phyloP scores from a whole-genome alignment of 495 filamentous ascomycete genomes.

The Penicillium canariense region DNA sequence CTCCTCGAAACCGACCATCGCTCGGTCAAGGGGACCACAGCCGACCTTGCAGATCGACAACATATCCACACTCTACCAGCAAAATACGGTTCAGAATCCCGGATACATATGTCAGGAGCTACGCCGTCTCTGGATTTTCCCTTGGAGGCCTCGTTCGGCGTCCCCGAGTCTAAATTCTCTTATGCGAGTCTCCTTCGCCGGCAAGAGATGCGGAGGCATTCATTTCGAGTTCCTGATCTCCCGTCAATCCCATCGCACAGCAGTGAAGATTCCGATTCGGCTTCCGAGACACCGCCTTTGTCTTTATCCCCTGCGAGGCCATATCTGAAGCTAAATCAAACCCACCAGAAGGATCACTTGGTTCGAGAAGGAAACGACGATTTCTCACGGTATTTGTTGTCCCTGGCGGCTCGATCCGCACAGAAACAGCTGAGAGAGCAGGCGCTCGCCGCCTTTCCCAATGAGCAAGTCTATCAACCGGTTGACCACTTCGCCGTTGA shows the following conservation, averaged over 20 bases:
- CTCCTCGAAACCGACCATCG: conserved; percentile 56
- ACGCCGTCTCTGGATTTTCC: not conserved
- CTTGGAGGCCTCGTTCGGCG: not conserved
- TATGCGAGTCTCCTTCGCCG: conserved; percentile 43
- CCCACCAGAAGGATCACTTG: conserved; percentile 39
- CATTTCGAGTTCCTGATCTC: conserved; percentile 53
- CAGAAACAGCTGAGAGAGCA: conserved; percentile 71
- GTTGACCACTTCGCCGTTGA: conserved; percentile 61
- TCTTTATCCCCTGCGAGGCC: conserved; percentile 47
- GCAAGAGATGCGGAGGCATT: conserved; percentile 46
- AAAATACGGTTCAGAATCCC: not conserved
- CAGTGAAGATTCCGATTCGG: conserved; percentile 52
- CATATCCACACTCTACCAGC: conserved; percentile 22
- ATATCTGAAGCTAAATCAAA: conserved; percentile 8
- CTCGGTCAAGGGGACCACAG: conserved; percentile 36
- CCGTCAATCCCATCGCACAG: conserved; percentile 55
- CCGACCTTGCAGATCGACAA: conserved; percentile 13
- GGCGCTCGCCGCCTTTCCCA: conserved; percentile 67
- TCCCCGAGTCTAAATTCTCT: conserved; percentile 47
- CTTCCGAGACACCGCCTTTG: conserved; percentile 44
- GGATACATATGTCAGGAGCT: not conserved
- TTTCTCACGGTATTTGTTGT: conserved; percentile 71
- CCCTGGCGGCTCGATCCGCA: conserved; percentile 71
- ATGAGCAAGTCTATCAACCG: conserved; percentile 59
- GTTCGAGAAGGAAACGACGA: conserved; percentile 60